phyloP scores from a whole-genome alignment of 202 grass and related monocot species.

The Digitaria exilis region DNA sequence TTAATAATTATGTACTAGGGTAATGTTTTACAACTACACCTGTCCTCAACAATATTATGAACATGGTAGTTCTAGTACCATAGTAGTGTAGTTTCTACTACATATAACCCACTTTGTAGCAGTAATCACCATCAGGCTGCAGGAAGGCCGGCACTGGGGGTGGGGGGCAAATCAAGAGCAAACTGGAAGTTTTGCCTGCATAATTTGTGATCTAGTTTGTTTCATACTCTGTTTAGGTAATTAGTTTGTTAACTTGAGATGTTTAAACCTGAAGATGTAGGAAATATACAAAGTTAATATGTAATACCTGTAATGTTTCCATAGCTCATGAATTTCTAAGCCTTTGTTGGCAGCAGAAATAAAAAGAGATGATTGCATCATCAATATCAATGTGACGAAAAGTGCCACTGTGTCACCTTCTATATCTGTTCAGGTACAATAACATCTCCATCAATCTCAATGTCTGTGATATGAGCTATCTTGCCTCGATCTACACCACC shows the following conservation, averaged over 20 bases:
- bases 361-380: neutral
- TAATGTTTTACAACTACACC: neutral
- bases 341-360: neutral
- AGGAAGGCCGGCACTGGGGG: no score
- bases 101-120: neutral
- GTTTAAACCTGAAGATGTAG: slow-evolving; percentile 7
- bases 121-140: neutral
- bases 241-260: slow-evolving; percentile 7
- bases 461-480: slow-evolving; percentile 61
- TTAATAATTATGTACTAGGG: neutral
- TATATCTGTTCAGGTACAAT: slow-evolving; percentile 52
- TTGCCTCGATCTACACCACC: slow-evolving; percentile 50
- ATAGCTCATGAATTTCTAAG: neutral
- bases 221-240: slow-evolving; percentile 15
- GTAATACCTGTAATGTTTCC: neutral
- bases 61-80: neutral
- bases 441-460: slow-evolving; percentile 62
- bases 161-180: neutral
- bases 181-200: neutral
- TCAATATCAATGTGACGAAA: slow-evolving; percentile 20
- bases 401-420: slow-evolving; percentile 25
- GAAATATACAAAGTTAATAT: neutral
- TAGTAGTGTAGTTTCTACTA: neutral
- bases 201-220: slow-evolving; percentile 1
- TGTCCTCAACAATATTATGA: neutral